Evolutionary conservation across 2,329 filamentous ascomycete genomes (phyloP), one percentile per base, ranked within the genome.

Genomic region (Alternaria alternata): DNA sequence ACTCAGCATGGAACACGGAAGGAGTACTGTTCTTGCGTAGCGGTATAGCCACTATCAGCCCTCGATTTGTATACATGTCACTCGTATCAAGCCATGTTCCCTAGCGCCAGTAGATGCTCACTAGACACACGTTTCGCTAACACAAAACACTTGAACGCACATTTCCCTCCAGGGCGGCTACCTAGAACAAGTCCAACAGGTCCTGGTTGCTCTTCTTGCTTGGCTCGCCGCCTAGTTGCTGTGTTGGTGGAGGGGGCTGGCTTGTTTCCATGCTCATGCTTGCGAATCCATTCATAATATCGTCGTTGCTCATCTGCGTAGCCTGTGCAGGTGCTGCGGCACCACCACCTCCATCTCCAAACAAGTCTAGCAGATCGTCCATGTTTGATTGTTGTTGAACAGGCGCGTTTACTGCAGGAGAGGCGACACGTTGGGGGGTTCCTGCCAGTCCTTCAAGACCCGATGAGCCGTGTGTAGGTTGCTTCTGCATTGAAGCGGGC

Each of bases 271-370:
- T 83, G 80, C 92, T 89, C 81, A 99, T 83, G 5, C 88, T 88
- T 28, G 89, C 91, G 75, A 99, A 96, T 1, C 94, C 94, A 74
- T 93, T 93, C 82, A 89, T 84, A 84, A 97, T 71, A 64, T 83
- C 84, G 69, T 88, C 86, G 59, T 67, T 79, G 70, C 61, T 73
- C 80, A 61, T 76, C 71, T 64, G 76, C 69, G 59, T 75, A 70
- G 63, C 71, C 70, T 47, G 70, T 48, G 76, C 69, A 54, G 73
- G 61, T 46, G 70, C 61, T 69, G 69, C 58, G 48, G 70, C 63
- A 69, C 74, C 66, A 67, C 74, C 61, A 72, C 75, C 60, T 49
- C 76, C 75, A 34, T 82, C 80, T 34, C 81, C 82, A 60, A 91
- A 91, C 30, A 91, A 81, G 6, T 89, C 89, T 77, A 91, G 90